A percentile compares a stretch with the other conserved stretches of the same genome.
Conservation (phyloP, 1,139 yeast genomes). For the Suhomyces terraborum region DNA sequence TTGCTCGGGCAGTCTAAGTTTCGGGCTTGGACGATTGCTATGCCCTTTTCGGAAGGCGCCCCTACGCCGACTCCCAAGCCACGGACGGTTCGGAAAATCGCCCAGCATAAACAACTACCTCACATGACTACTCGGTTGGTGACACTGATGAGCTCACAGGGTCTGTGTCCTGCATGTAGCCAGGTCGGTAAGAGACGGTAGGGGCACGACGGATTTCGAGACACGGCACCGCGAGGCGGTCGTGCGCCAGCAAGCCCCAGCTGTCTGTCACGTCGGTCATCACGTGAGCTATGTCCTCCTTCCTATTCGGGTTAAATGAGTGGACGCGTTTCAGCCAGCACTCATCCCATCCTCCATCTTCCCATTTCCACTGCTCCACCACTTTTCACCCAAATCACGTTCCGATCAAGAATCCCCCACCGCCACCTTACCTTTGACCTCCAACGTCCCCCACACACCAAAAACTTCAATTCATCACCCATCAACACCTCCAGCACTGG, state of each 20-base stretch:
- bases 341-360: conserved; percentile 1
- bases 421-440: too few species aligned
- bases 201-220: too few species aligned
- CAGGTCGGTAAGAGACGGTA: not conserved
- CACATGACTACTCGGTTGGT: not conserved
- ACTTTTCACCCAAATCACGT: not conserved
- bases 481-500: not conserved
- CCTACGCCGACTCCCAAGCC: not conserved
- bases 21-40: not conserved
- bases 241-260: too few species aligned
- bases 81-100: not conserved
- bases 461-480: too few species aligned
- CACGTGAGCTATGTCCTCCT: not conserved
- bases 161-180: not conserved
- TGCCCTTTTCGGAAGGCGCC: not conserved
- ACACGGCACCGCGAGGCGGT: too few species aligned
- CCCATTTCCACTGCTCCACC: not conserved
- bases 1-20: not conserved
- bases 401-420: too few species aligned
- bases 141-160: not conserved
- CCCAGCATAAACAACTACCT: not conserved
- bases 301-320: conserved; percentile 6
- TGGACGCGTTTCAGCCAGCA: conserved; percentile 7
- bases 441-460: too few species aligned
- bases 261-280: too few species aligned